Evolutionary conservation across 192 early-diverging fungal species (phyloP), one percentile per base, ranked within the genome.

Genomic region (Funneliformis geosporum): DNA sequence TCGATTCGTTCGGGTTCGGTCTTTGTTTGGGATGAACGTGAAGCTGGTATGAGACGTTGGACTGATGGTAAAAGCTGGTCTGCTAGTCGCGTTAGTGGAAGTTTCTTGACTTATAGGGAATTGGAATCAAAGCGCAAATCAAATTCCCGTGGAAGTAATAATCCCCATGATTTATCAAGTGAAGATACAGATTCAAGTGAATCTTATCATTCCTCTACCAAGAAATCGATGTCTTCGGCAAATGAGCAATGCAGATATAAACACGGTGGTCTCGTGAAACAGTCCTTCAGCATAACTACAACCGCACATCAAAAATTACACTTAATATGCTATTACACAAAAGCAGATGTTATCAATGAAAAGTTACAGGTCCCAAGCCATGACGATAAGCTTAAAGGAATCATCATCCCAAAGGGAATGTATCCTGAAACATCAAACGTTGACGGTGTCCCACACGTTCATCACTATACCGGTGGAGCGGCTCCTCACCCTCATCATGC

Each of bases 51-150:
- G 91, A 87, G 94, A 80, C 89, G 96, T 47, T 97, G 96, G 96
- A 96, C 96, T 0, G 96, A 97, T 82, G 95, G 95, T 21, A 90
- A 92, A 80, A 92, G 89, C 64, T 97, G 96, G 96, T 94, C 93
- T 42, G 93, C 96, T 2, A 93, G 91, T 42, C 89, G 96, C 40
- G 95, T 97, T 69, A 90, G 93, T 46, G 95, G 95, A 33, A 93
- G 91, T 67, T 97, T 97, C 81, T 84, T 97, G 64, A 95, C 95
- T 0, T 97, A 97, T 83, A 92, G 95, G 82, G 95, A 96, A 82
- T 86, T 93, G 78, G 90, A 95, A 80, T 87, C 88, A 59, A 88
- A 91, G 72, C 83, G 90, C 42, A 85, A 89, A 69, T 79, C 84
- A 62, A 85, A 83, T 14, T 80, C 85, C 8, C 83, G 88, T 5